phyloP scores from a whole-genome alignment of 2,329 filamentous ascomycete species.

The Aureobasidium sp. region DNA sequence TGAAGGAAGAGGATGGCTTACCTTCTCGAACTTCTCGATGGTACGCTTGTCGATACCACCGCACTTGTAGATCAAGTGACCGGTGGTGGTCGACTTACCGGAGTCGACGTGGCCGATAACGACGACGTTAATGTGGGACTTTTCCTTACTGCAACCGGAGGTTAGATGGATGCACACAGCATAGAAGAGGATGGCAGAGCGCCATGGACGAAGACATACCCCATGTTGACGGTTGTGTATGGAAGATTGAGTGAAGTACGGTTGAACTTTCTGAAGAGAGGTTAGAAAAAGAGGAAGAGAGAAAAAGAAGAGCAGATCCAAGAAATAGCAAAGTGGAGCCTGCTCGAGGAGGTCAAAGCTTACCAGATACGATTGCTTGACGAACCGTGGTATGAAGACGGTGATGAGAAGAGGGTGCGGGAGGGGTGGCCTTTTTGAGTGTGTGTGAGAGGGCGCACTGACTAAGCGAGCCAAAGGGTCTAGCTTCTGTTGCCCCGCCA shows the following conservation, averaged over 20 bases:
- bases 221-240: constrained; percentile 47
- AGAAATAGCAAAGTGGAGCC: constrained; percentile 11
- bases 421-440: constrained; percentile 10
- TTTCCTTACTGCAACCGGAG: constrained; percentile 65
- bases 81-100: constrained; percentile 95
- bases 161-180: background rate
- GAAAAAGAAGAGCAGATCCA: constrained; percentile 1
- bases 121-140: constrained; percentile 91
- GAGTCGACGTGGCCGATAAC: constrained; percentile 99
- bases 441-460: constrained; percentile 1
- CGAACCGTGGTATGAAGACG: constrained; percentile 17
- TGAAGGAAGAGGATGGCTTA: constrained; percentile 31
- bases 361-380: constrained; percentile 18
- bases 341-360: constrained; percentile 8
- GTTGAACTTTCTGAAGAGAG: constrained; percentile 17
- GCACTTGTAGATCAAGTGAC: constrained; percentile 99
- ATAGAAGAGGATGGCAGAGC: background rate
- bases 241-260: constrained; percentile 23
- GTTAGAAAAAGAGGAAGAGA: constrained; percentile 9
- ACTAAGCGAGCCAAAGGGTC: constrained; percentile 7
- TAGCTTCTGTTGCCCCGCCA: constrained; percentile 10
- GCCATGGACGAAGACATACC: constrained; percentile 37
- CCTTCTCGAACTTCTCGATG: constrained; percentile 99
- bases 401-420: constrained; percentile 11
- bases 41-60: constrained; percentile 99